A percentile compares a stretch with the other conserved stretches of the same genome.
These are phyloP conservation scores for Lepiota venenata DNA, from an alignment of 768 basidiomycete genomes.

Conservation along the genomic window DNA sequence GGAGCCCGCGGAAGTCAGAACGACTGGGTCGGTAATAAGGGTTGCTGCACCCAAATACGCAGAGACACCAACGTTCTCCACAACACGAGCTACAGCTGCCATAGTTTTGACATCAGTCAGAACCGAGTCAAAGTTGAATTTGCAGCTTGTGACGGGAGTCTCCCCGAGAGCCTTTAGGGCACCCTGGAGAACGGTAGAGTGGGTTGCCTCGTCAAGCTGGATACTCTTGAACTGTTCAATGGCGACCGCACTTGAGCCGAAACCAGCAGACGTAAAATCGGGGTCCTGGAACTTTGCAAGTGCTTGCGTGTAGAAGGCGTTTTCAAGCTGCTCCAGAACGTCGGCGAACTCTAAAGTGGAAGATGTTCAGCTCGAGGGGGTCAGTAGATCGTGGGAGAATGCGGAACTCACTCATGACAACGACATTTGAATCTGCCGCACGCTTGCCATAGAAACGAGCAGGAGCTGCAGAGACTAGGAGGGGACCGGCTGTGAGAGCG, in stretches of 20 bases:
- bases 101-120: constrained; percentile 67
- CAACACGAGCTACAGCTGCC: constrained; percentile 65
- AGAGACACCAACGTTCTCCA: constrained; percentile 73
- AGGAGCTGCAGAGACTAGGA: constrained; percentile 49
- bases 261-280: constrained; percentile 68
- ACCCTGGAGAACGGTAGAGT: constrained; percentile 50
- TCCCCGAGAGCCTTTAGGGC: constrained; percentile 54
- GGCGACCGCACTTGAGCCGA: constrained; percentile 48
- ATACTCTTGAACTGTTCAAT: constrained; percentile 61
- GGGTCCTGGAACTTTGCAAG: constrained; percentile 58
- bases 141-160: constrained; percentile 51
- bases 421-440: constrained; percentile 34
- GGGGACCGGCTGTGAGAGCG: constrained; percentile 38
- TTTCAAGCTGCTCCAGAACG: constrained; percentile 73
- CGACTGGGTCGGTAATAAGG: constrained; percentile 53
- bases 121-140: constrained; percentile 63
- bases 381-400: background rate
- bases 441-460: constrained; percentile 37
- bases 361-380: constrained; percentile 4
- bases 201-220: constrained; percentile 58
- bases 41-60: constrained; percentile 77
- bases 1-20: constrained; percentile 64
- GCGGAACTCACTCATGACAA: constrained; percentile 57
- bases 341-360: constrained; percentile 62
- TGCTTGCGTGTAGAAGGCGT: constrained; percentile 64